Percentiles rank a stretch among this genome's conserved stretches.
These are phyloP conservation scores for Leccinum griseonigrum DNA, from an alignment of 1,284 basidiomycete species.

Conservation along the genomic window DNA sequence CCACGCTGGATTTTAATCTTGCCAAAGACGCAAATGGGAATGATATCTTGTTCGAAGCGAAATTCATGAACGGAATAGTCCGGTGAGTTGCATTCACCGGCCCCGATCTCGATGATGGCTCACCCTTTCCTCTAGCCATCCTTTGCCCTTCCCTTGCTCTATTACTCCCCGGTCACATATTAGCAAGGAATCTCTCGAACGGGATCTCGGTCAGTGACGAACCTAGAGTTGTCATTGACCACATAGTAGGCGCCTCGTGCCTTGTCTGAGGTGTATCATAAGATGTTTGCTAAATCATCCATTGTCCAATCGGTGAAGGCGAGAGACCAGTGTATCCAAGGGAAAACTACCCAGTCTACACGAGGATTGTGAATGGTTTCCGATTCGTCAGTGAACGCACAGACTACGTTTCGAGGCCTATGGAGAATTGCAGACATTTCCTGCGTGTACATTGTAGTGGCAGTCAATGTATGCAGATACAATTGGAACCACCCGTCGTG, in stretches of 20 bases:
- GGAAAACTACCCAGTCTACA: too few relatives aligned
- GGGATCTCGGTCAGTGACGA: not conserved
- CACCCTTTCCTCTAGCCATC: not conserved
- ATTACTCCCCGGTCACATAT: constrained; percentile 15
- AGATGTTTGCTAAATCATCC: not conserved
- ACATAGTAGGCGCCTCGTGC: not conserved
- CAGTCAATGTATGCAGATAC: too few relatives aligned
- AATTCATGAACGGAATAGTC: constrained; percentile 10
- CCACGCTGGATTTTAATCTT: constrained; percentile 21
- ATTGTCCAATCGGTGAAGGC: too few relatives aligned
- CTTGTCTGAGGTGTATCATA: not conserved
- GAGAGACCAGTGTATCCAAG: too few relatives aligned
- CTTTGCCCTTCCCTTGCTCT: not conserved
- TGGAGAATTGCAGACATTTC: too few relatives aligned
- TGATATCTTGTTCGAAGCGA: constrained; percentile 14
- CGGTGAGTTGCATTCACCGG: constrained; percentile 7
- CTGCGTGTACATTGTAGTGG: too few relatives aligned
- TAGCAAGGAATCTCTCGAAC: constrained; percentile 8
- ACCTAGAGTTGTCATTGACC: not conserved
- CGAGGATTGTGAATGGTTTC: too few relatives aligned
- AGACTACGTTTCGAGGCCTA: too few relatives aligned
- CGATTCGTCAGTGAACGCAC: too few relatives aligned
- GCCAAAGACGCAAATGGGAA: constrained; percentile 5
- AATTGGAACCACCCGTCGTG: too few relatives aligned
- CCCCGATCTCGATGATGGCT: not conserved